Percentiles rank a stretch among this genome's conserved stretches.
phyloP scores from a whole-genome alignment of 306 rosid species.

The Pterocarpus macrocarpus region DNA sequence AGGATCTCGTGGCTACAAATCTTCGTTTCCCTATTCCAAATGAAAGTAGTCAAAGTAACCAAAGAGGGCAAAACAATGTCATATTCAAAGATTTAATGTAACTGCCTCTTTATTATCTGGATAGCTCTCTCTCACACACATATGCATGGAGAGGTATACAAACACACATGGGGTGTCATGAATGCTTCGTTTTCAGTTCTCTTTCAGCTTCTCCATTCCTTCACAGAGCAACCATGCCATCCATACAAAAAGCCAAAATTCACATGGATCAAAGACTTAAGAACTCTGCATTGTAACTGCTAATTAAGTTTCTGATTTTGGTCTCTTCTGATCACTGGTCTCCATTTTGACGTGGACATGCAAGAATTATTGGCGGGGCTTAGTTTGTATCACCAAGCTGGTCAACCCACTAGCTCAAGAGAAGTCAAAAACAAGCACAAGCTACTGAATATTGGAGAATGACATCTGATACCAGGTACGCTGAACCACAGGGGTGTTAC shows the following conservation, averaged over 20 bases:
- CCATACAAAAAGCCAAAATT: no score
- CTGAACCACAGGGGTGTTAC: conserved; percentile 9
- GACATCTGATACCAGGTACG: background rate
- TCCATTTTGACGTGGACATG: background rate
- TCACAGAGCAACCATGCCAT: no score
- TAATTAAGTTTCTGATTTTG: background rate
- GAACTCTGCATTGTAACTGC: background rate
- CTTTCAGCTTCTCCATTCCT: background rate
- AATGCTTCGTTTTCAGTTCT: background rate
- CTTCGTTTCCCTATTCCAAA: no score
- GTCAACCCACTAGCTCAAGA: background rate
- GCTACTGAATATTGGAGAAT: background rate
- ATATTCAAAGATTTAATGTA: background rate
- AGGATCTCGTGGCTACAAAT: no score
- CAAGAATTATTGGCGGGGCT: background rate
- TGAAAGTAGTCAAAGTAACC: no score
- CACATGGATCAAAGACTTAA: no score
- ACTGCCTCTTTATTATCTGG: background rate
- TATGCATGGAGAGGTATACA: background rate
- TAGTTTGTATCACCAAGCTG: no score
- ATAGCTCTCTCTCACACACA: background rate
- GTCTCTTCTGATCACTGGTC: background rate
- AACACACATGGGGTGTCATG: conserved; percentile 3
- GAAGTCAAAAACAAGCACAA: no score
- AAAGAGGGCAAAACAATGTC: no score